Conservation (phyloP, 2,329 filamentous ascomycete genomes). For the Penicillium concentricum region DNA sequence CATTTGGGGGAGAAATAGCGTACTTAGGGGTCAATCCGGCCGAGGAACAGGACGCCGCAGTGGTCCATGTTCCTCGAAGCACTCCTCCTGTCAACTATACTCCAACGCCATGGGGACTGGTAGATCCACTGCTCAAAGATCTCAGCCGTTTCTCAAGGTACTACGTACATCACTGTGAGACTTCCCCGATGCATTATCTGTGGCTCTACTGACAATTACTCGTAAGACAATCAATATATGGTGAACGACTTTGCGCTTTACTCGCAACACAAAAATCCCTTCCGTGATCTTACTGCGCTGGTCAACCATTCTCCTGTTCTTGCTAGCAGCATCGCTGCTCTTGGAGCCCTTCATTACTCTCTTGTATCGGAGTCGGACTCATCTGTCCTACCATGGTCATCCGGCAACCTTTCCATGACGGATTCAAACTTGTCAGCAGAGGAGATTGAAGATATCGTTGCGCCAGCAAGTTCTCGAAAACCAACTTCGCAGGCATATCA, state of each 20-base stretch:
- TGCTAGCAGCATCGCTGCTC: constrained; percentile 48
- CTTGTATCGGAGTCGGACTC: constrained; percentile 37
- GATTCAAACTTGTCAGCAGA: constrained; percentile 22
- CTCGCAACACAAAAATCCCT: constrained; percentile 48
- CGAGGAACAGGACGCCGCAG: constrained; percentile 10
- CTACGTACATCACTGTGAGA: constrained; percentile 49
- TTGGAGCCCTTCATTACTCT: constrained; percentile 50
- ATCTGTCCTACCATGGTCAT: constrained; percentile 36
- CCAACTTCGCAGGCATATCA: constrained; percentile 38
- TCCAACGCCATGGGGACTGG: constrained; percentile 40
- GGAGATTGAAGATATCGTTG: constrained; percentile 30
- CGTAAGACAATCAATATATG: constrained; percentile 38
- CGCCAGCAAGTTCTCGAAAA: constrained; percentile 31
- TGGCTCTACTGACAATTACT: constrained; percentile 17
- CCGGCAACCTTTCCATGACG: constrained; percentile 15
- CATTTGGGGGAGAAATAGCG: background rate
- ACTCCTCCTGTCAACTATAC: constrained; percentile 17
- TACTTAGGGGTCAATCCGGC: background rate
- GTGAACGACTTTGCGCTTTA: constrained; percentile 50
- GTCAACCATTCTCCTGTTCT: constrained; percentile 47
- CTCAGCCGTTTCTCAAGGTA: constrained; percentile 45
- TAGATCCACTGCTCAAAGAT: constrained; percentile 51
- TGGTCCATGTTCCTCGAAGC: constrained; percentile 17
- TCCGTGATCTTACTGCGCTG: constrained; percentile 49
- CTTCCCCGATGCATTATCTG: background rate